A percentile compares a stretch with the other conserved stretches of the same genome.
Conservation (phyloP, 108 stramenopile genomes). For the Skeletonema potamos region DNA sequence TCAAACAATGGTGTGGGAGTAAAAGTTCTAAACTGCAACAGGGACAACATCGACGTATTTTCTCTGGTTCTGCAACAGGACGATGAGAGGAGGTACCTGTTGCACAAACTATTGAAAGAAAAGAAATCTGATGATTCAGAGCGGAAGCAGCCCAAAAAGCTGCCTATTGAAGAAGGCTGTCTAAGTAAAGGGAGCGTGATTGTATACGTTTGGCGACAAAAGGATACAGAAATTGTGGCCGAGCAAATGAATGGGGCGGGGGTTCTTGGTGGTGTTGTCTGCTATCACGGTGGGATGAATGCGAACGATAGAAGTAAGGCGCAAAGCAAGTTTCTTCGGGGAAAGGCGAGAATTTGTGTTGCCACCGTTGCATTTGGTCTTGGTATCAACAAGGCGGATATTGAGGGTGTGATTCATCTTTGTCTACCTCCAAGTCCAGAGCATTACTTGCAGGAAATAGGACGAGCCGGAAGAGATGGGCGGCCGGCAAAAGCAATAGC, state of each 20-base stretch:
- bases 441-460: constrained; percentile 97
- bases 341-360: constrained; percentile 88
- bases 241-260: constrained; percentile 66
- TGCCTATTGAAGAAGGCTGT: constrained; percentile 54
- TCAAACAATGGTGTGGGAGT: constrained; percentile 32
- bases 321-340: constrained; percentile 86
- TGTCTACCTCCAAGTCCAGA: constrained; percentile 90
- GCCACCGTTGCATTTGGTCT: constrained; percentile 97
- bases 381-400: constrained; percentile 97
- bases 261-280: constrained; percentile 71
- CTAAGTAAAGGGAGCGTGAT: constrained; percentile 79
- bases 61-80: constrained; percentile 51
- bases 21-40: constrained; percentile 62
- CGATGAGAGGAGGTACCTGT: constrained; percentile 68
- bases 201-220: constrained; percentile 91
- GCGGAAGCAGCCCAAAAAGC: constrained; percentile 8
- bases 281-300: constrained; percentile 91
- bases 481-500: constrained; percentile 73
- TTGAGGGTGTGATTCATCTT: constrained; percentile 85
- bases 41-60: constrained; percentile 88
- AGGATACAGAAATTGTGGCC: constrained; percentile 85
- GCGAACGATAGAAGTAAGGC: constrained; percentile 64
- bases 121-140: constrained; percentile 15
- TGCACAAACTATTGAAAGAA: constrained; percentile 60
- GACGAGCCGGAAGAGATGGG: constrained; percentile 96